Evolutionary conservation across 1,139 yeast species (phyloP).

Genomic region (Blastobotrys petasosporus): DNA sequence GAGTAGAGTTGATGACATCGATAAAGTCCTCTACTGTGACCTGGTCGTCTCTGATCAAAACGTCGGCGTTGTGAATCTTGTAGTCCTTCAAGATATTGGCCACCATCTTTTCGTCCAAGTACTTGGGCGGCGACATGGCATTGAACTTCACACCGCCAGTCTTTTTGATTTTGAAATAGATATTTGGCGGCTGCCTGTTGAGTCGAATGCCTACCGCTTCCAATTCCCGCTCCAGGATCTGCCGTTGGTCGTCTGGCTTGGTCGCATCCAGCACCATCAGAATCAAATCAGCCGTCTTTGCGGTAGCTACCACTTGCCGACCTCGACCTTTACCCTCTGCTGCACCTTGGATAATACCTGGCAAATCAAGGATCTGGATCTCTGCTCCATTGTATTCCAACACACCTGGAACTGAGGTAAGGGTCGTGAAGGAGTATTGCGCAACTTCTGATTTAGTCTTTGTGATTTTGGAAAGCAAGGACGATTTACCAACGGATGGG

Average conservation of each 20-base stretch:
- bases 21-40: slow-evolving; percentile 91
- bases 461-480: slow-evolving; percentile 76
- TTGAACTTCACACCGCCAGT: slow-evolving; percentile 90
- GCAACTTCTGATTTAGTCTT: slow-evolving; percentile 94
- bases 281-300: slow-evolving; percentile 88
- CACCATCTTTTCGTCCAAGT: slow-evolving; percentile 76
- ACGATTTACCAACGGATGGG: slow-evolving; percentile 96
- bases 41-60: slow-evolving; percentile 79
- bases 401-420: slow-evolving; percentile 95
- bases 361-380: slow-evolving; percentile 91
- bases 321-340: slow-evolving; percentile 98
- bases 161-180: slow-evolving; percentile 68
- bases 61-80: slow-evolving; percentile 90
- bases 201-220: slow-evolving; percentile 92
- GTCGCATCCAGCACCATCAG: slow-evolving; percentile 95
- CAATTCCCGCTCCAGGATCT: slow-evolving; percentile 77
- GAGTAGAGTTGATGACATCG: slow-evolving; percentile 82
- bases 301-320: slow-evolving; percentile 92
- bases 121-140: slow-evolving; percentile 73
- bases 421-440: slow-evolving; percentile 88
- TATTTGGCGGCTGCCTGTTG: slow-evolving; percentile 76
- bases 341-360: slow-evolving; percentile 97
- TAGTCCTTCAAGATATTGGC: slow-evolving; percentile 75
- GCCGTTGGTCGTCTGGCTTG: slow-evolving; percentile 82
- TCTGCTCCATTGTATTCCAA: slow-evolving; percentile 94